Conservation (phyloP, 2,329 filamentous ascomycete species). For the Calonectria crousiana region DNA sequence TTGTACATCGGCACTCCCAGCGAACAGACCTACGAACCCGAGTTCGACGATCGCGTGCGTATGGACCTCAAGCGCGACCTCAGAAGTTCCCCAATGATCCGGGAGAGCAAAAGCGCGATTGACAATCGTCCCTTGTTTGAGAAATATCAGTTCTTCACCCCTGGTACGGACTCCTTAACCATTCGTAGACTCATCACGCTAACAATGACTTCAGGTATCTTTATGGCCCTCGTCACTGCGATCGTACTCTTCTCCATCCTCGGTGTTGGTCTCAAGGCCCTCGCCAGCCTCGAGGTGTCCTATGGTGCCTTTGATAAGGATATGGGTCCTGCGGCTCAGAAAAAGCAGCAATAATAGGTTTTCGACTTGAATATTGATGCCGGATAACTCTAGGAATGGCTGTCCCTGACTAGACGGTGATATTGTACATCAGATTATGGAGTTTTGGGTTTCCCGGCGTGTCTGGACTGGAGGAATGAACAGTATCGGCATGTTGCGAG, state of each 20-base stretch:
- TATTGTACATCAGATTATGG: constrained; percentile 47
- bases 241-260: constrained; percentile 82
- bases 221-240: constrained; percentile 82
- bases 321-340: constrained; percentile 88
- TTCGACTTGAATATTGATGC: constrained; percentile 4
- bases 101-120: constrained; percentile 54
- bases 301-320: constrained; percentile 98
- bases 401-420: constrained; percentile 26
- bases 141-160: constrained; percentile 94
- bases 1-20: constrained; percentile 77
- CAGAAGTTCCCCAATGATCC: constrained; percentile 44
- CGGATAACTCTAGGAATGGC: constrained; percentile 15
- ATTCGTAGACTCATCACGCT: not conserved
- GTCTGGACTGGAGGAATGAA: constrained; percentile 37
- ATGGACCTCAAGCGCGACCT: constrained; percentile 79
- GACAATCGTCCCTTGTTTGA: constrained; percentile 77
- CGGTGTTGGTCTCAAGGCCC: constrained; percentile 80
- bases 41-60: constrained; percentile 73
- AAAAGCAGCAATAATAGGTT: constrained; percentile 68
- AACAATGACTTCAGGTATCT: constrained; percentile 73
- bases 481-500: constrained; percentile 39
- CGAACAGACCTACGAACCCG: constrained; percentile 71
- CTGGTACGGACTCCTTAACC: constrained; percentile 67
- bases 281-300: constrained; percentile 86
- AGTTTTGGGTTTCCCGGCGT: constrained; percentile 44